These are phyloP conservation scores for Echium plantagineum DNA, from an alignment of 257 asterid genomes.

Conservation along the genomic window DNA sequence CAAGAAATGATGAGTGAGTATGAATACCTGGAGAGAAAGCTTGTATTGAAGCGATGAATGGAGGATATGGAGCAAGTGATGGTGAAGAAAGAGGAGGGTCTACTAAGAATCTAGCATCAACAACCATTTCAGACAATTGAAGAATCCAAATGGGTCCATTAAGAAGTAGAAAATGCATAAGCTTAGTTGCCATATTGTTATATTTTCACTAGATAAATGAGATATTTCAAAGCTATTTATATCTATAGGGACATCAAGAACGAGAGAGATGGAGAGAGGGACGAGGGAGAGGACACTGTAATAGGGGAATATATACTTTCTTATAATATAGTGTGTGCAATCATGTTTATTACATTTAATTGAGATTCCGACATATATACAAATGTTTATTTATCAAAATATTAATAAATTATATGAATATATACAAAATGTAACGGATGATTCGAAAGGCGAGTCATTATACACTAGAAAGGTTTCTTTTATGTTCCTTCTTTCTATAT, in stretches of 20 bases:
- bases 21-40: constrained; percentile 29
- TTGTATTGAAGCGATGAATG: constrained; percentile 15
- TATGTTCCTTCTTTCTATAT: neutral
- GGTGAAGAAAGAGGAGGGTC: constrained; percentile 16
- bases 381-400: no score
- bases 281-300: neutral
- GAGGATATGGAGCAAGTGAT: constrained; percentile 12
- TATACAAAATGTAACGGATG: no score
- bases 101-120: constrained; percentile 3
- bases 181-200: constrained; percentile 1
- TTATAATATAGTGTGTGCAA: no score
- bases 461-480: no score
- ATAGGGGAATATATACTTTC: no score
- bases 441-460: no score
- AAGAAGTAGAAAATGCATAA: constrained; percentile 8
- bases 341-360: no score
- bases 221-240: neutral
- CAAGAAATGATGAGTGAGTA: neutral
- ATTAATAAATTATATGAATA: no score
- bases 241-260: no score
- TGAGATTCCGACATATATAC: no score
- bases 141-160: constrained; percentile 12
- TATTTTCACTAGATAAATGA: neutral
- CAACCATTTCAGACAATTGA: neutral
- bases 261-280: neutral